phyloP scores from a whole-genome alignment of 352 stramenopile species.

The Peronosclerospora sorghi region DNA sequence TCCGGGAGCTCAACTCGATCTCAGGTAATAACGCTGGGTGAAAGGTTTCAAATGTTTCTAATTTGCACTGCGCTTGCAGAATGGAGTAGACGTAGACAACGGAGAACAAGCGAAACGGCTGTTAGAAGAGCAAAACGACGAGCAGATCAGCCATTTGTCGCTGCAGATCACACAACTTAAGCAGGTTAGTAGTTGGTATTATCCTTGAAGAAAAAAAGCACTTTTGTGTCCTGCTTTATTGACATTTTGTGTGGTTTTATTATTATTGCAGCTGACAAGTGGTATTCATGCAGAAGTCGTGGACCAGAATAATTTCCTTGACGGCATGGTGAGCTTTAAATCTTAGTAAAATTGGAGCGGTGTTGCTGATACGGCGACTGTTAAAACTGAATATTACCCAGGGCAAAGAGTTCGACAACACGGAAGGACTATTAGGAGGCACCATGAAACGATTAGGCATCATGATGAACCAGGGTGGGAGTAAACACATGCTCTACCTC shows the following conservation, averaged over 20 bases:
- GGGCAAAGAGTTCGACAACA: constrained; percentile 82
- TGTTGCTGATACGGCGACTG: neutral
- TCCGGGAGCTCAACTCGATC: constrained; percentile 34
- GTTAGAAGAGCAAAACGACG: constrained; percentile 79
- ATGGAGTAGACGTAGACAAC: constrained; percentile 32
- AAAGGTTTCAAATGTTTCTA: neutral
- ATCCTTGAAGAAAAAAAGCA: neutral
- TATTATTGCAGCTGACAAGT: constrained; percentile 41
- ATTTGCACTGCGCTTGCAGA: constrained; percentile 9
- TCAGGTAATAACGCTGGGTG: constrained; percentile 19
- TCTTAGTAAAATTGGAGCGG: neutral
- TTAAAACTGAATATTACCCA: constrained; percentile 8
- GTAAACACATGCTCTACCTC: constrained; percentile 86
- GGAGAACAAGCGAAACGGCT: constrained; percentile 67
- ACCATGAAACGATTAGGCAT: constrained; percentile 77
- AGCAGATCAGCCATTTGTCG: constrained; percentile 80
- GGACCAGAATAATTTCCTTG: constrained; percentile 72
- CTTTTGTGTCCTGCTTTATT: neutral
- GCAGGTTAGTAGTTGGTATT: constrained; percentile 28
- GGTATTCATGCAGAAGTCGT: constrained; percentile 71
- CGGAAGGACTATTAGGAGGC: constrained; percentile 61
- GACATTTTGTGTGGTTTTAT: neutral
- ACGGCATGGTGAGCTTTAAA: constrained; percentile 50
- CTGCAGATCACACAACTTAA: constrained; percentile 81
- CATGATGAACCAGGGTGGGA: constrained; percentile 82